These are phyloP conservation scores for Pisolithus albus DNA, from an alignment of 768 basidiomycete genomes.

Conservation along the genomic window DNA sequence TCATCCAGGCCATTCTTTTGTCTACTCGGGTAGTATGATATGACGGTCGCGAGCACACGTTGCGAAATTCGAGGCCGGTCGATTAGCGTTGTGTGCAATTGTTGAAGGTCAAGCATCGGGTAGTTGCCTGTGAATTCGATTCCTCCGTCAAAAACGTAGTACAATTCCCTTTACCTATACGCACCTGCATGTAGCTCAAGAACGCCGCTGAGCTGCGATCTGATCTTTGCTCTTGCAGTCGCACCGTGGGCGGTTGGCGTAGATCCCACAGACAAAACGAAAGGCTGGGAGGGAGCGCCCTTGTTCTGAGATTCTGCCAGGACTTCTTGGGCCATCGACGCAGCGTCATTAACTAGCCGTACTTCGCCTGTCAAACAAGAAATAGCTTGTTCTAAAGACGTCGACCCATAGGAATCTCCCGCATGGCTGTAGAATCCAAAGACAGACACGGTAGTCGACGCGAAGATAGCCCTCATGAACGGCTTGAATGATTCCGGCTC, in stretches of 20 bases:
- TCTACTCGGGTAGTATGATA: conserved; percentile 75
- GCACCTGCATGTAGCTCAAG: conserved; percentile 74
- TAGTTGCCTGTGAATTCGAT: conserved; percentile 55
- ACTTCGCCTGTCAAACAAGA: conserved; percentile 65
- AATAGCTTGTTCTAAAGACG: conserved; percentile 56
- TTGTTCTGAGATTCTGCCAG: conserved; percentile 32
- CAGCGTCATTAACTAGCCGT: conserved; percentile 59
- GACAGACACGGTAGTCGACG: conserved; percentile 52
- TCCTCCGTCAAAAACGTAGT: background rate
- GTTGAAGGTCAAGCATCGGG: conserved; percentile 78
- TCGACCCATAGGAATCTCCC: conserved; percentile 72
- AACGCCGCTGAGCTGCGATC: conserved; percentile 45
- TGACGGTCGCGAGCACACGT: conserved; percentile 61
- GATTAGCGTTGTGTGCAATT: conserved; percentile 67
- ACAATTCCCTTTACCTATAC: conserved; percentile 7
- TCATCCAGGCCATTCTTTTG: conserved; percentile 58
- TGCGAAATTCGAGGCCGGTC: conserved; percentile 52
- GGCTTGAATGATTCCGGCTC: conserved; percentile 46
- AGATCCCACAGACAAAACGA: conserved; percentile 77
- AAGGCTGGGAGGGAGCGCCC: conserved; percentile 38
- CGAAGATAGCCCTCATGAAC: conserved; percentile 47
- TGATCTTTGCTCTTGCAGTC: conserved; percentile 42
- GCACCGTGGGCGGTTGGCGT: conserved; percentile 84
- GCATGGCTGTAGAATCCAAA: conserved; percentile 83
- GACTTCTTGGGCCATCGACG: conserved; percentile 45